phyloP scores from a whole-genome alignment of 352 stramenopile species.

The Halophytophthora polymorphica region DNA sequence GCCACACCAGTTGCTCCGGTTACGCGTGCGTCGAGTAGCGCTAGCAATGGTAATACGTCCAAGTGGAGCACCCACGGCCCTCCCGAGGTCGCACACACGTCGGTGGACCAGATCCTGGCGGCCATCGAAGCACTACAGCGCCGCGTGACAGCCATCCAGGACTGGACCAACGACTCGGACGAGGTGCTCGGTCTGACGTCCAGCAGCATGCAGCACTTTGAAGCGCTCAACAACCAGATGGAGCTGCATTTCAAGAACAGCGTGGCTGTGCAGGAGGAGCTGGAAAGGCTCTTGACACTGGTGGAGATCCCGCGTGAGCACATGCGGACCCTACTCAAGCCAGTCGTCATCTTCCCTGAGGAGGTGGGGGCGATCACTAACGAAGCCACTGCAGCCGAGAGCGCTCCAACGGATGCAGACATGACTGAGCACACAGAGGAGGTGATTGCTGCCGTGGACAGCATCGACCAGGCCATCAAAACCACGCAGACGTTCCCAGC shows the following conservation, averaged over 20 bases:
- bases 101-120: conserved; percentile 58
- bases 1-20: conserved; percentile 10
- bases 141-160: conserved; percentile 38
- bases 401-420: conserved; percentile 15
- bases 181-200: conserved; percentile 59
- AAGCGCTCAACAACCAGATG: conserved; percentile 75
- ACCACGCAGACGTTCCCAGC: conserved; percentile 55
- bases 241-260: conserved; percentile 83
- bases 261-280: conserved; percentile 52
- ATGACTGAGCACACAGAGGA: conserved; percentile 29
- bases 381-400: background rate
- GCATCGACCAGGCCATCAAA: conserved; percentile 53
- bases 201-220: conserved; percentile 72
- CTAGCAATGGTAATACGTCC: background rate
- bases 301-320: conserved; percentile 56
- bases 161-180: conserved; percentile 63
- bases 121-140: conserved; percentile 51
- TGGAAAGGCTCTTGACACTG: conserved; percentile 43
- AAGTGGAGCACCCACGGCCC: background rate
- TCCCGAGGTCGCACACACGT: conserved; percentile 9
- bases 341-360: conserved; percentile 43
- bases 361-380: conserved; percentile 22
- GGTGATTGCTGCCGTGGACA: conserved; percentile 38
- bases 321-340: conserved; percentile 52
- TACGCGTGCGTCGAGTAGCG: background rate